phyloP scores from a whole-genome alignment of 768 basidiomycete genomes.

The Neoboletus brunneissimus region DNA sequence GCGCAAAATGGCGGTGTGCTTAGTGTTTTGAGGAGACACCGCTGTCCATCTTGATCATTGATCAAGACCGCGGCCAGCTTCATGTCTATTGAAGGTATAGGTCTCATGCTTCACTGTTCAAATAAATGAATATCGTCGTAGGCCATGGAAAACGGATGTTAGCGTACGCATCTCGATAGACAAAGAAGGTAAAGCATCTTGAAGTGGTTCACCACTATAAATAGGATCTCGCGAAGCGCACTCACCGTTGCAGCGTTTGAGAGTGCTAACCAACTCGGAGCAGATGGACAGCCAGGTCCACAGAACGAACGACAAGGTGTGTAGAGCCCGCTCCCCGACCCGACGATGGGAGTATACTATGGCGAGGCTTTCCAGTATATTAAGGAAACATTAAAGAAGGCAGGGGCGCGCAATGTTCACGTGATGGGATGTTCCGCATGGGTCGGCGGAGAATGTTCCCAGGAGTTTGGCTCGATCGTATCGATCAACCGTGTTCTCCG shows the following conservation, averaged over 20 bases:
- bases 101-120: not conserved
- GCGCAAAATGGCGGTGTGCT: not conserved
- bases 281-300: not conserved
- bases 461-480: not conserved
- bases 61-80: not conserved
- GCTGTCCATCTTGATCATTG: not conserved
- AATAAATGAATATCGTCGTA: not conserved
- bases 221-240: not conserved
- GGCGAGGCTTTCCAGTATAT: too few relatives aligned
- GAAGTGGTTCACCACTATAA: not conserved
- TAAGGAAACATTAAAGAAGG: too few relatives aligned
- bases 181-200: not conserved
- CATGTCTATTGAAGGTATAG: too few relatives aligned
- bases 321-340: not conserved
- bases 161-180: not conserved
- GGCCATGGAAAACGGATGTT: not conserved
- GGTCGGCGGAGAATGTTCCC: not conserved
- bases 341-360: not conserved
- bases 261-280: too few relatives aligned
- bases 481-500: not conserved
- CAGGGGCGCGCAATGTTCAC: too few relatives aligned
- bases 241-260: not conserved
- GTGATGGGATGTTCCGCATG: not conserved
- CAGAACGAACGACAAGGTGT: not conserved
- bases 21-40: not conserved